Conservation (phyloP, 305 asterid genomes). For the Fraxinus floribunda region DNA sequence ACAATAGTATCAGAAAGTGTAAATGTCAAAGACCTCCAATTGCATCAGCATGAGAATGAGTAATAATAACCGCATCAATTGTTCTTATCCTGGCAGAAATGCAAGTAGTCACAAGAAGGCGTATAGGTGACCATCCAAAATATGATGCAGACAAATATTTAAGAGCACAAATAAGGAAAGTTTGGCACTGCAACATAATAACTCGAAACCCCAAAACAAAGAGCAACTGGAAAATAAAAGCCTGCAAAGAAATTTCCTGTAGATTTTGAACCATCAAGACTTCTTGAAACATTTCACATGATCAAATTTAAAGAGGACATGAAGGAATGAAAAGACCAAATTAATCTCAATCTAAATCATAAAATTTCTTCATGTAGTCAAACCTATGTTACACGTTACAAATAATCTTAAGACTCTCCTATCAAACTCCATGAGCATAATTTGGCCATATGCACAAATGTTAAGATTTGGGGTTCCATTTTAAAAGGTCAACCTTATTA, state of each 20-base stretch:
- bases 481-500: too few relatives aligned
- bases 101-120: constrained; percentile 48
- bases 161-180: not conserved
- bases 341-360: not conserved
- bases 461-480: too few relatives aligned
- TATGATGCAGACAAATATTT: constrained; percentile 13
- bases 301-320: not conserved
- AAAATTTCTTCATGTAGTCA: not conserved
- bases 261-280: not conserved
- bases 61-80: constrained; percentile 89
- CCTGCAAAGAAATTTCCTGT: not conserved
- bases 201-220: constrained; percentile 1
- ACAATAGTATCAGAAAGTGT: constrained; percentile 34
- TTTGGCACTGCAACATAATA: not conserved
- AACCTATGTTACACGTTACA: not conserved
- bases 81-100: constrained; percentile 90
- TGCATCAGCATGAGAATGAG: constrained; percentile 99
- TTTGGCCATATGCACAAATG: not conserved
- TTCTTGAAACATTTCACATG: not conserved
- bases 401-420: not conserved
- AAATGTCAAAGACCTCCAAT: constrained; percentile 88
- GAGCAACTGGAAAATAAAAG: not conserved
- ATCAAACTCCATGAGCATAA: not conserved
- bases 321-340: constrained; percentile 12
- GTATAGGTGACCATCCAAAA: constrained; percentile 26